These are phyloP conservation scores for Glomus cerebriforme DNA, from an alignment of 192 early-diverging fungal species.

Conservation along the genomic window DNA sequence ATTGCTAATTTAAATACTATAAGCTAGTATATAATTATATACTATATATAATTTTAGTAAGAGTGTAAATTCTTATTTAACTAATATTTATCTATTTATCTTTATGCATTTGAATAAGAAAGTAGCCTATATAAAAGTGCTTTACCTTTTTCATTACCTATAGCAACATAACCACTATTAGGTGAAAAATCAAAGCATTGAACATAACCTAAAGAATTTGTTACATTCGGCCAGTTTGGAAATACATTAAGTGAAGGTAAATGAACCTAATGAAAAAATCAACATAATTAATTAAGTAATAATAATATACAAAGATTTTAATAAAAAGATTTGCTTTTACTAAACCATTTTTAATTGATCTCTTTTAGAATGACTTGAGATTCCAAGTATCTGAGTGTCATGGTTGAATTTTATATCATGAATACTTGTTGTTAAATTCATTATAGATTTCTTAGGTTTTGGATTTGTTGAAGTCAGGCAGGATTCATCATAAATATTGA, in stretches of 20 bases:
- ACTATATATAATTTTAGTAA: no score
- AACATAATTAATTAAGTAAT: background rate
- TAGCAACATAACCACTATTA: constrained; percentile 84
- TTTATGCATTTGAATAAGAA: constrained; percentile 57
- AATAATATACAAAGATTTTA: background rate
- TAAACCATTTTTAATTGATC: constrained; percentile 71
- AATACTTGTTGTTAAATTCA: constrained; percentile 86
- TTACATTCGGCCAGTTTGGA: constrained; percentile 90
- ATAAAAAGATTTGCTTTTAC: background rate
- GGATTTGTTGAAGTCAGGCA: constrained; percentile 56
- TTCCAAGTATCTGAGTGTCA: constrained; percentile 79
- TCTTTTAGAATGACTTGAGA: constrained; percentile 71
- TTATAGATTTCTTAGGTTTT: constrained; percentile 72
- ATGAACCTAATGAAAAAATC: constrained; percentile 54
- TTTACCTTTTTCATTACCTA: constrained; percentile 90
- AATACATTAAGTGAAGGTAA: constrained; percentile 80
- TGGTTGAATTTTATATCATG: constrained; percentile 78
- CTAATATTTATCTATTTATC: no score
- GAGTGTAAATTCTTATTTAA: no score
- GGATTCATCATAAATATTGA: constrained; percentile 82
- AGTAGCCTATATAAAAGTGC: constrained; percentile 82
- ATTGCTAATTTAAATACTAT: no score
- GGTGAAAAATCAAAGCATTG: constrained; percentile 83
- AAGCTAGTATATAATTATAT: no score
- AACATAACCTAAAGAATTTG: constrained; percentile 83